A percentile compares a stretch with the other conserved stretches of the same genome.
phyloP scores from a whole-genome alignment of 202 grass and related monocot genomes.

The Panicum hallii region DNA sequence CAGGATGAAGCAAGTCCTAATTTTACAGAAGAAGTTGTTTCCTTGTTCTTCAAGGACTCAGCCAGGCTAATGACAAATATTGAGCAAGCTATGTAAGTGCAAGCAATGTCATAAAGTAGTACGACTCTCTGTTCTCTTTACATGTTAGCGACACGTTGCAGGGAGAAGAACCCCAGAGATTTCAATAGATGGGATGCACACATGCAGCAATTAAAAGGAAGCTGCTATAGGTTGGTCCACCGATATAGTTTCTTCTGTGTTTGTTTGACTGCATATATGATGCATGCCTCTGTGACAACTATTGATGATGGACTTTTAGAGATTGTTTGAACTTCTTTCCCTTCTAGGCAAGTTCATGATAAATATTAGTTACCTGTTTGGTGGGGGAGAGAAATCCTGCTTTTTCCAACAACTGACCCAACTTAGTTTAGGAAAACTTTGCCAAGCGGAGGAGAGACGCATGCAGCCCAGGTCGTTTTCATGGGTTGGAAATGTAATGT shows the following conservation, averaged over 20 bases:
- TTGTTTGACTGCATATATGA: slow-evolving; percentile 12
- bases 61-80: slow-evolving; percentile 73
- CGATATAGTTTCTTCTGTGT: slow-evolving; percentile 20
- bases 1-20: slow-evolving; percentile 91
- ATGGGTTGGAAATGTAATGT: slow-evolving; percentile 6
- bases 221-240: slow-evolving; percentile 67
- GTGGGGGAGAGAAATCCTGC: not conserved
- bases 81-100: slow-evolving; percentile 83
- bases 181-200: slow-evolving; percentile 75
- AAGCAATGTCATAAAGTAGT: slow-evolving; percentile 23
- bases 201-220: slow-evolving; percentile 89
- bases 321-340: slow-evolving; percentile 26
- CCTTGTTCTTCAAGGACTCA: slow-evolving; percentile 87
- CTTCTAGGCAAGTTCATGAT: slow-evolving; percentile 34
- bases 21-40: slow-evolving; percentile 91
- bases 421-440: slow-evolving; percentile 15
- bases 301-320: slow-evolving; percentile 15
- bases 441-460: slow-evolving; percentile 24
- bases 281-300: slow-evolving; percentile 14
- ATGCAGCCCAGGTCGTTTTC: slow-evolving; percentile 25
- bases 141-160: slow-evolving; percentile 32
- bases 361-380: slow-evolving; percentile 32
- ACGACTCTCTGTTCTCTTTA: not conserved
- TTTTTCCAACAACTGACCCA: slow-evolving; percentile 11
- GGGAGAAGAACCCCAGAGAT: slow-evolving; percentile 75